Conservation (phyloP, 441 rosid genomes). For the Erodium trifolium region DNA sequence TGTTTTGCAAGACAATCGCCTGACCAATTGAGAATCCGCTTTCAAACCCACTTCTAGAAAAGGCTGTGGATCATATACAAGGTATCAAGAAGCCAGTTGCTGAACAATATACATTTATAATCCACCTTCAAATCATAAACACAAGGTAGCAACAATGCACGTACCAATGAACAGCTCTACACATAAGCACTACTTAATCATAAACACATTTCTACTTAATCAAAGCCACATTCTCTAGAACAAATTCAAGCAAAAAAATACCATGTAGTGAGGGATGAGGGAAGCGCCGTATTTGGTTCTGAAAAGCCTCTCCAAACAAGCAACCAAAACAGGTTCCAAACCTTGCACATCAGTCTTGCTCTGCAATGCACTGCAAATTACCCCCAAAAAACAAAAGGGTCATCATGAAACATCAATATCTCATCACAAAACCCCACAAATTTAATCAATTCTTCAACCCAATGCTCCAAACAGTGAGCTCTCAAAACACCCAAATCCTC, state of each 20-base stretch:
- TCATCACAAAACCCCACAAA: not conserved
- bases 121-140: not conserved
- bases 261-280: conserved; percentile 69
- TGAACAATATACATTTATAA: not conserved
- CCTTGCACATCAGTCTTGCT: conserved; percentile 47
- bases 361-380: conserved; percentile 52
- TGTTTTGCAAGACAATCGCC: conserved; percentile 67
- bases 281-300: conserved; percentile 73
- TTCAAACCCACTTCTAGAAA: conserved; percentile 63
- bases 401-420: not conserved
- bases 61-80: conserved; percentile 31
- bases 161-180: not conserved
- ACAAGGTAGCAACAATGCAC: not conserved
- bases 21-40: conserved; percentile 49
- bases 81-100: not conserved
- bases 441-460: not conserved
- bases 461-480: not conserved
- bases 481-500: not conserved
- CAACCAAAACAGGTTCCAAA: conserved; percentile 41
- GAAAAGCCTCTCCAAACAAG: conserved; percentile 66
- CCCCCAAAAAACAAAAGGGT: not conserved
- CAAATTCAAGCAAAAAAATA: conserved; percentile 16
- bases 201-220: not conserved
- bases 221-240: not conserved
- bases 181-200: not conserved